Percentiles rank a stretch among this genome's conserved stretches.
Conservation (phyloP, 2,329 filamentous ascomycete genomes). For the Dryadomyces sulphureus region DNA sequence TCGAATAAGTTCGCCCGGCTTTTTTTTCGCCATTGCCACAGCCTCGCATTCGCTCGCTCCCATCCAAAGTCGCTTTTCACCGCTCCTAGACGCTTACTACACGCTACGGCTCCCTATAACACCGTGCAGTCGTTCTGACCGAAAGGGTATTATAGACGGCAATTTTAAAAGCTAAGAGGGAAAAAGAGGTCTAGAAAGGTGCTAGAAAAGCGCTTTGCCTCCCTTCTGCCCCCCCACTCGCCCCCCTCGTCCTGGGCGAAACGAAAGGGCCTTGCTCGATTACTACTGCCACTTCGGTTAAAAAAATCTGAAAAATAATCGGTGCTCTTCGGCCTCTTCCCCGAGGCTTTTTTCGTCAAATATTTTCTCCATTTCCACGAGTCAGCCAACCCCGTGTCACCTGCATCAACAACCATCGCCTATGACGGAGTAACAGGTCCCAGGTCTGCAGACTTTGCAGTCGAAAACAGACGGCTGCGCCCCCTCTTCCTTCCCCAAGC, state of each 20-base stretch:
- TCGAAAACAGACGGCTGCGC: neutral
- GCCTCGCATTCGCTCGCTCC: conserved; percentile 1
- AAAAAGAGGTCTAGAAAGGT: neutral
- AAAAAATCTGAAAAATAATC: conserved; percentile 1
- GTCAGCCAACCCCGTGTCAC: too few species aligned
- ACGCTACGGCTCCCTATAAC: neutral
- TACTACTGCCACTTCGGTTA: too few species aligned
- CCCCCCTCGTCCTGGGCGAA: neutral
- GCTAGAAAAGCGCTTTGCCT: neutral
- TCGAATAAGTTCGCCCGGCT: neutral
- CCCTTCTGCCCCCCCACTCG: too few species aligned
- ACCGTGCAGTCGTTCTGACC: neutral
- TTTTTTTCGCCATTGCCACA: neutral
- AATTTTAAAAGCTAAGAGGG: neutral
- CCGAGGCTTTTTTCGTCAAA: neutral
- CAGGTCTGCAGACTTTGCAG: neutral
- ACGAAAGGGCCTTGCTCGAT: neutral
- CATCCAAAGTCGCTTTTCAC: neutral
- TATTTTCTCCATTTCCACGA: too few species aligned
- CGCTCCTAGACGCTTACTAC: neutral
- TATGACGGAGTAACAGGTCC: neutral
- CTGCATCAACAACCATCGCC: neutral
- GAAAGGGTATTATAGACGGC: neutral
- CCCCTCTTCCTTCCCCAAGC: neutral
- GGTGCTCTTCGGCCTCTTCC: neutral